Base-by-base conservation (phyloP, 2,329 filamentous ascomycete genomes). In the Phyllosticta citrichinensis region DNA sequence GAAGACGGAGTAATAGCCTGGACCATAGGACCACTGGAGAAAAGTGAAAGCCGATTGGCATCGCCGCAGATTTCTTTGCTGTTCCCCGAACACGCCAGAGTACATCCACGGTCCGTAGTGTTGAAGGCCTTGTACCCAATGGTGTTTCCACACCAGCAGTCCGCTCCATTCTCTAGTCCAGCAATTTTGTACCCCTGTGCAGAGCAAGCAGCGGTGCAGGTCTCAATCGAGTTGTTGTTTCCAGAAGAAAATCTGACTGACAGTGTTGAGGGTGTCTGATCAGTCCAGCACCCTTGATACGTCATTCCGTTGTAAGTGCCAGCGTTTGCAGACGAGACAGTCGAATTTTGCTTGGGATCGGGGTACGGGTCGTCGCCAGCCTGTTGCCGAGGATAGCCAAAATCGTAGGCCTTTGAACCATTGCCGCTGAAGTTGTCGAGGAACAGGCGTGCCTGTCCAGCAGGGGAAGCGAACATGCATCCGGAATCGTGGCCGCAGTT, bases 351-450 rank as follows among this genome's bases (percentile, higher is more conserved):
- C 12, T 61, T 60, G 11, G 71, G 72, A 33, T 74, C 66, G 1
- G 72, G 73, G 61, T 62, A 71, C 1, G 70, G 70, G 47, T 70
- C 67, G 56, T 75, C 73, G 22, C 69, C 68, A 25, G 61, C 52
- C 57, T 71, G 67, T 33, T 67, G 65, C 52, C 73, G 68, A 40
- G 73, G 72, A 61, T 72, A 74, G 12, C 71, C 71, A 59, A 72
- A 71, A 60, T 75, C 72, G 59, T 70, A 72, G 14, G 71, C 66
- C 24, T 66, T 67, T 22, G 63, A 67, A 50, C 69, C 68, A 35
- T 68, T 66, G 33, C 72, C 72, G 60, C 70, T 69, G 62, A 73
- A 74, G 65, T 74, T 74, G 65, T 75, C 73, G 5, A 66, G 63
- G 67, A 74, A 75, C 12, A 75, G 65, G 51, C 73, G 69, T 56